Evolutionary conservation across 2,329 filamentous ascomycete genomes (phyloP).

Genomic region (Fusarium sp.): DNA sequence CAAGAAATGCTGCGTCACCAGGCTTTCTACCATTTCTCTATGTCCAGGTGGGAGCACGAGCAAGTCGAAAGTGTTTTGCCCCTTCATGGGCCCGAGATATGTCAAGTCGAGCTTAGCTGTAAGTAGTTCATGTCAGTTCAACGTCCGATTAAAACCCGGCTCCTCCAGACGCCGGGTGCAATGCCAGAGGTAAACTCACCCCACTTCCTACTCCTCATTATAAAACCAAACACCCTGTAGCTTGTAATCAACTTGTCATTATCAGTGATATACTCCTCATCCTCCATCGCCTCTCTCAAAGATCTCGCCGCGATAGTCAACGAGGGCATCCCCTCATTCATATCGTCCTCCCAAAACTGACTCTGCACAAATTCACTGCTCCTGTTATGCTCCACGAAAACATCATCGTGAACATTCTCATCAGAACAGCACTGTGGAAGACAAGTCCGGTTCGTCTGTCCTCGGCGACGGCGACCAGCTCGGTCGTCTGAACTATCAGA

Average conservation of each 20-base stretch:
- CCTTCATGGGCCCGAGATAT: background rate
- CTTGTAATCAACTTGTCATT: background rate
- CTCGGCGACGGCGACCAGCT: background rate
- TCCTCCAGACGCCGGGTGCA: accelerated
- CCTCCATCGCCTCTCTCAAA: background rate
- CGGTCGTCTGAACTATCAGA: background rate
- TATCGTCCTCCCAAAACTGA: background rate
- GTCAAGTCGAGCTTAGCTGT: background rate
- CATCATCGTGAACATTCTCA: background rate
- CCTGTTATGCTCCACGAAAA: background rate
- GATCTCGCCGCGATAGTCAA: background rate
- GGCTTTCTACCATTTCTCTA: background rate
- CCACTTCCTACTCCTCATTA: background rate
- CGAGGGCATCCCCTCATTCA: background rate
- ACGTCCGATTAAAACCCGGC: accelerated
- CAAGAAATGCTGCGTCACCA: background rate
- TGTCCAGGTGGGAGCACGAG: accelerated
- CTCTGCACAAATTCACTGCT: background rate
- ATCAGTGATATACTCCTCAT: background rate
- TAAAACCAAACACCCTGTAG: background rate
- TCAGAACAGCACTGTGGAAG: background rate
- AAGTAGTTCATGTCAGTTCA: accelerated
- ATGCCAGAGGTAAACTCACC: background rate
- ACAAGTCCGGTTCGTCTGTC: background rate
- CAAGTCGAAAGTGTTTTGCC: background rate